A percentile compares a stretch with the other conserved stretches of the same genome.
phyloP scores from a whole-genome alignment of 345 rosid genomes.

The Eucalyptus grandis region DNA sequence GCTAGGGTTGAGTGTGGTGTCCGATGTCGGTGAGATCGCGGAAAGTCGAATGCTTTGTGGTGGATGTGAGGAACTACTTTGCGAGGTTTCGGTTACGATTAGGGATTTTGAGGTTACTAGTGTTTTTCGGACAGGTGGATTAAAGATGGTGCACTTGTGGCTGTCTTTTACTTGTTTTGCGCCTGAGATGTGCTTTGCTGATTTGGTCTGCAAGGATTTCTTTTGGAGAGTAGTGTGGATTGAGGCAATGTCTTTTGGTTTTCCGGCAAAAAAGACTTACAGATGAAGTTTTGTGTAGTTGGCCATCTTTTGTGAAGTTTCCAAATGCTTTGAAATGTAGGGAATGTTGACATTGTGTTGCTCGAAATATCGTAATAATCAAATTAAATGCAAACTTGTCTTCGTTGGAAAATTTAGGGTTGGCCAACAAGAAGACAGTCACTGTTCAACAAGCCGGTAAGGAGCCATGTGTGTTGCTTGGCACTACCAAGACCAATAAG shows the following conservation, averaged over 20 bases:
- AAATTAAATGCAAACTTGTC: neutral
- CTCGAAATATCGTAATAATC: neutral
- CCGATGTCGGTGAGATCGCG: neutral
- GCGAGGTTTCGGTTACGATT: neutral
- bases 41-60: neutral
- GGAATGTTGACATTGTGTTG: neutral
- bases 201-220: neutral
- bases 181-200: neutral
- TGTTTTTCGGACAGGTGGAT: neutral
- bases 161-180: neutral
- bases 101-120: neutral
- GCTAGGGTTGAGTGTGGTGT: neutral
- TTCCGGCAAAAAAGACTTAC: neutral
- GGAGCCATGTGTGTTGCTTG: constrained; percentile 55
- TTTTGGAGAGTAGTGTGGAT: neutral
- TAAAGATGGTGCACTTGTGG: neutral
- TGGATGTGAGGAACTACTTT: neutral
- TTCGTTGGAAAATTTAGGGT: constrained; percentile 12
- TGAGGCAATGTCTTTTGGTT: neutral
- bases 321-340: neutral
- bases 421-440: constrained; percentile 83
- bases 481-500: constrained; percentile 72
- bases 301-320: neutral
- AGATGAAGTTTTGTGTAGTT: neutral
- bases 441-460: constrained; percentile 49